Evolutionary conservation across 1,284 basidiomycete genomes (phyloP).

Genomic region (Cryptococcus neoformans): DNA sequence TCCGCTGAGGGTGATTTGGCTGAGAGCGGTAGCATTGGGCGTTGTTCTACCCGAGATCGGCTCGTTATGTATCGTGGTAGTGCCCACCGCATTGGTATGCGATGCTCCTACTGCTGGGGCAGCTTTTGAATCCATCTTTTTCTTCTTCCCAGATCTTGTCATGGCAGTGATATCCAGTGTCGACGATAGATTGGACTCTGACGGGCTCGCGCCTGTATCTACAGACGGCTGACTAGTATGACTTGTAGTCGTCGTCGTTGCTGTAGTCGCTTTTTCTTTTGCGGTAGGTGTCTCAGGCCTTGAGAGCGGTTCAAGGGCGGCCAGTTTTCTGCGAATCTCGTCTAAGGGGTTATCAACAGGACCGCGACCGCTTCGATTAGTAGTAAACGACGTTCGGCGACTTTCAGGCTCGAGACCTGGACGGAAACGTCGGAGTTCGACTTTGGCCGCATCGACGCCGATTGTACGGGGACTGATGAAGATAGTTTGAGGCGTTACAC

Average conservation of each 20-base stretch:
- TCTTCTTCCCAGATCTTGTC: conserved; percentile 13
- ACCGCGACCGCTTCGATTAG: conserved; percentile 32
- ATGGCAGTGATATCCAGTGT: conserved; percentile 28
- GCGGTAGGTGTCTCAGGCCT: conserved; percentile 6
- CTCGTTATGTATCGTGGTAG: conserved; percentile 40
- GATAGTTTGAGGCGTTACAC: conserved; percentile 91
- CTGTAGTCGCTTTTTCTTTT: not conserved
- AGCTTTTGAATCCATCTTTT: conserved; percentile 63
- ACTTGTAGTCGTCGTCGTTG: not conserved
- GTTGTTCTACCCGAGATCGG: conserved; percentile 51
- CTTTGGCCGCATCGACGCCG: conserved; percentile 33
- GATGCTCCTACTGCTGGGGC: conserved; percentile 79
- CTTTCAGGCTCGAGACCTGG: conserved; percentile 29
- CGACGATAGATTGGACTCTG: conserved; percentile 34
- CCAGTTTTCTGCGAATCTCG: conserved; percentile 40
- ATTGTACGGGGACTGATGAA: conserved; percentile 65
- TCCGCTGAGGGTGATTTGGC: not conserved
- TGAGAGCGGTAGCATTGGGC: conserved; percentile 13
- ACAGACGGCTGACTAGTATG: not conserved
- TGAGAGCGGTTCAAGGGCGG: conserved; percentile 27
- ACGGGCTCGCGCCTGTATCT: conserved; percentile 20
- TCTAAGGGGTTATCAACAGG: conserved; percentile 36
- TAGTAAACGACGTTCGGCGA: conserved; percentile 39
- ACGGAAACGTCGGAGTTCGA: conserved; percentile 35
- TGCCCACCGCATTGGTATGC: conserved; percentile 68